These are phyloP conservation scores for Capsicum pubescens DNA, from an alignment of 257 asterid genomes.

Conservation along the genomic window DNA sequence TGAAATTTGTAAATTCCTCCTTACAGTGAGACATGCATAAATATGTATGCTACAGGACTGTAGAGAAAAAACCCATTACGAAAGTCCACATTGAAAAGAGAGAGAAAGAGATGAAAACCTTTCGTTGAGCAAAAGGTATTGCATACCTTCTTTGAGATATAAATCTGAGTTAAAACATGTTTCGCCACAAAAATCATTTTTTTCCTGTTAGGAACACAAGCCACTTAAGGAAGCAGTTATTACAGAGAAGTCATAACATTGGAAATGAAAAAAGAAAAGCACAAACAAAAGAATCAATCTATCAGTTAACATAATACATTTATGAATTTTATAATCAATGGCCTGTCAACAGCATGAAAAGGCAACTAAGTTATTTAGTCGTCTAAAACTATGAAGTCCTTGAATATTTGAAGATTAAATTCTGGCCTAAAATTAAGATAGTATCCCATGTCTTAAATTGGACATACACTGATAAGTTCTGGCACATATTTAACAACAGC, in stretches of 20 bases:
- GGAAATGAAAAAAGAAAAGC: conserved; percentile 14
- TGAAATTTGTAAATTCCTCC: not conserved
- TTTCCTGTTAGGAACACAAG: not conserved
- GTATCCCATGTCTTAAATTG: conserved; percentile 29
- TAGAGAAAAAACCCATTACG: not conserved
- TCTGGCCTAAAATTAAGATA: conserved; percentile 24
- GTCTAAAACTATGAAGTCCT: not conserved
- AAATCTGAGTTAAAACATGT: not conserved
- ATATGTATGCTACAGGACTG: conserved; percentile 13
- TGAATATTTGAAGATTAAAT: conserved; percentile 3
- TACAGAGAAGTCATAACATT: not conserved
- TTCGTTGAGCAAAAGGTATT: not conserved
- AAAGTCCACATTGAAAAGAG: not conserved
- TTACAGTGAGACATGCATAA: not conserved
- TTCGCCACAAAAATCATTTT: not conserved
- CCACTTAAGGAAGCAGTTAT: not conserved
- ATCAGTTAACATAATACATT: not conserved
- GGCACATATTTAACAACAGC: conserved; percentile 89
- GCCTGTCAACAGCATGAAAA: not conserved
- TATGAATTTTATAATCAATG: not conserved
- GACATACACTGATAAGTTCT: conserved; percentile 66
- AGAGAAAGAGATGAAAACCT: not conserved
- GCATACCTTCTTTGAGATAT: not conserved
- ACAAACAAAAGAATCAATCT: not conserved
- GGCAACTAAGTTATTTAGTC: not conserved